Conservation (phyloP, 768 basidiomycete species). For the Artomyces pyxidatus region DNA sequence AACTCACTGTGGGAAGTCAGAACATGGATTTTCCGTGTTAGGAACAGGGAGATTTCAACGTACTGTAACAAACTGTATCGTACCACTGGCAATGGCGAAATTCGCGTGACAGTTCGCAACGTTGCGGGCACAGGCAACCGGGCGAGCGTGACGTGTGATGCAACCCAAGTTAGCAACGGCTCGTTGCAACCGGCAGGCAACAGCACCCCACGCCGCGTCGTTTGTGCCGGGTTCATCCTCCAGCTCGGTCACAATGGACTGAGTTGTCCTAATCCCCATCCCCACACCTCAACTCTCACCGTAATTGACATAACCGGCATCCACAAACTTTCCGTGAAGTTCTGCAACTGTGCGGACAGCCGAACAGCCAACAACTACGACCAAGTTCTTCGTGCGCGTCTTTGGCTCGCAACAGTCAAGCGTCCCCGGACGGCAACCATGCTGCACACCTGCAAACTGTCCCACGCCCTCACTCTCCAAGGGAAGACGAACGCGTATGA, state of each 20-base stretch:
- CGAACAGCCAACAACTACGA: not conserved
- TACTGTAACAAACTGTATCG: no score
- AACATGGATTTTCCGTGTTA: no score
- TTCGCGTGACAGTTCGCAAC: no score
- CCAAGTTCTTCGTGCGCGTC: conserved; percentile 2
- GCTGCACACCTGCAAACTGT: conserved; percentile 9
- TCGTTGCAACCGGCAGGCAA: no score
- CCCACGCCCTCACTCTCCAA: conserved; percentile 6
- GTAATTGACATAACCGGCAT: not conserved
- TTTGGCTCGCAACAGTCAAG: conserved; percentile 13
- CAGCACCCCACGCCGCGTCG: no score
- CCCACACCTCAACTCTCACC: not conserved
- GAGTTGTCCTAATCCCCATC: not conserved
- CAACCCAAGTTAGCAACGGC: no score
- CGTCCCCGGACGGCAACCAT: conserved; percentile 9
- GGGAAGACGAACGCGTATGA: conserved; percentile 10
- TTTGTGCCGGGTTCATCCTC: no score
- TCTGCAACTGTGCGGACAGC: not conserved
- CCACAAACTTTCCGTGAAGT: not conserved
- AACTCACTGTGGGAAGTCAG: no score
- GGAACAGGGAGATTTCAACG: no score
- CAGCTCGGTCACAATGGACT: not conserved
- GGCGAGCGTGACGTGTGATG: no score
- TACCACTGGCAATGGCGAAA: no score
- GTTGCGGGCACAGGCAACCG: no score